phyloP scores from a whole-genome alignment of 306 rosid species.

The Betula pendula region DNA sequence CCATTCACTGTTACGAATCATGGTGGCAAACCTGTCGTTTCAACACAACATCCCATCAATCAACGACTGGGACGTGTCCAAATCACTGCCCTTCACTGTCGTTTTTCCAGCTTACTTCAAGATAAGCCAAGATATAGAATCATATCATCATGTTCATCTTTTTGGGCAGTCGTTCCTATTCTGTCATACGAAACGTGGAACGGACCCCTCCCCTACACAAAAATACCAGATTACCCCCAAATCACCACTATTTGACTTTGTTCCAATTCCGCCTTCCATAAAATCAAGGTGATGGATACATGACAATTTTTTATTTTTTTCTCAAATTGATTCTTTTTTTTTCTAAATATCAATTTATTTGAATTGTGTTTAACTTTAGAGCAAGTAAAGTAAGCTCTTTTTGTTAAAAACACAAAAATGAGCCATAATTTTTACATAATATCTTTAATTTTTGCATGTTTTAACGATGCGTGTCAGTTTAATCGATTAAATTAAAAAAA shows the following conservation, averaged over 20 bases:
- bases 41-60: constrained; percentile 23
- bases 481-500: too few species aligned
- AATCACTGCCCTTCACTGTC: constrained; percentile 34
- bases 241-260: constrained; percentile 1
- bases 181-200: constrained; percentile 7
- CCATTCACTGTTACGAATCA: background rate
- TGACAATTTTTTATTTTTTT: too few species aligned
- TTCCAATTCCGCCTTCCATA: constrained; percentile 2
- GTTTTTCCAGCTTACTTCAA: constrained; percentile 22
- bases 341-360: too few species aligned
- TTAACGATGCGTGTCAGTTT: too few species aligned
- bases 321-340: too few species aligned
- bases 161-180: constrained; percentile 13
- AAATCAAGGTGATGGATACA: constrained; percentile 13
- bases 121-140: constrained; percentile 7
- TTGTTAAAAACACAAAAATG: too few species aligned
- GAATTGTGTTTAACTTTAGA: too few species aligned
- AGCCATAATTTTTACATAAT: too few species aligned
- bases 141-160: constrained; percentile 17
- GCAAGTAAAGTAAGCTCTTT: too few species aligned
- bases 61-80: constrained; percentile 30
- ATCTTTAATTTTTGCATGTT: too few species aligned
- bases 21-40: constrained; percentile 34
- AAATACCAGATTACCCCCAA: constrained; percentile 32
- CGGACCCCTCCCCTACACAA: background rate